These are phyloP conservation scores for Trichoderma arundinaceum DNA, from an alignment of 2,329 filamentous ascomycete species.

Conservation along the genomic window DNA sequence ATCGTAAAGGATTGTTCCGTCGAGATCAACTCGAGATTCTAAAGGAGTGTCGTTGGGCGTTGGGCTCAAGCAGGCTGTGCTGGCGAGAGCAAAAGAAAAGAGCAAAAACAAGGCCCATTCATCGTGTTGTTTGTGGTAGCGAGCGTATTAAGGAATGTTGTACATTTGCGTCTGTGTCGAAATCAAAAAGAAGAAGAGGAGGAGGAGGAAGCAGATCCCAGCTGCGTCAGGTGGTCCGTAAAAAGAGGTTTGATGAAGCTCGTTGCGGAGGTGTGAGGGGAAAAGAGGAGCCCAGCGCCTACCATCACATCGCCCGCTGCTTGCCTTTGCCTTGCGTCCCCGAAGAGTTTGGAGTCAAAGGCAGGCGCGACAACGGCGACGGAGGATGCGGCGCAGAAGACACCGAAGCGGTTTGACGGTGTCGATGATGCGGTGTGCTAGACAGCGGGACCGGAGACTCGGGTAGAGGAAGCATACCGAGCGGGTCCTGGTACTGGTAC, in stretches of 20 bases:
- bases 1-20: slow-evolving; percentile 41
- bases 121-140: slow-evolving; percentile 37
- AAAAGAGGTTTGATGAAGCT: slow-evolving; percentile 9
- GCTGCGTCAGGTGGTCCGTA: slow-evolving; percentile 35
- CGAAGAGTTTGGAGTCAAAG: slow-evolving; percentile 38
- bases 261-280: neutral
- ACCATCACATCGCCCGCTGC: slow-evolving; percentile 41
- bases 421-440: slow-evolving; percentile 45
- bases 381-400: slow-evolving; percentile 46
- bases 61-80: slow-evolving; percentile 27
- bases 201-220: slow-evolving; percentile 31
- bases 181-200: slow-evolving; percentile 35
- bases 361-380: slow-evolving; percentile 45
- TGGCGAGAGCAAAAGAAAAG: slow-evolving; percentile 12
- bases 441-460: slow-evolving; percentile 51
- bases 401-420: slow-evolving; percentile 47
- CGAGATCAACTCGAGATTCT: slow-evolving; percentile 41
- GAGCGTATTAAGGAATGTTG: slow-evolving; percentile 47
- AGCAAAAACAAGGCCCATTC: slow-evolving; percentile 21
- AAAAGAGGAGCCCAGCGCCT: neutral
- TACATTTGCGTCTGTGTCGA: slow-evolving; percentile 46
- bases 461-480: slow-evolving; percentile 52
- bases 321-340: slow-evolving; percentile 42
- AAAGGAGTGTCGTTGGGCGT: slow-evolving; percentile 37
- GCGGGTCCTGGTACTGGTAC: slow-evolving; percentile 51